Base-by-base conservation (phyloP, 345 rosid genomes). In the Gossypium longicalyx region DNA sequence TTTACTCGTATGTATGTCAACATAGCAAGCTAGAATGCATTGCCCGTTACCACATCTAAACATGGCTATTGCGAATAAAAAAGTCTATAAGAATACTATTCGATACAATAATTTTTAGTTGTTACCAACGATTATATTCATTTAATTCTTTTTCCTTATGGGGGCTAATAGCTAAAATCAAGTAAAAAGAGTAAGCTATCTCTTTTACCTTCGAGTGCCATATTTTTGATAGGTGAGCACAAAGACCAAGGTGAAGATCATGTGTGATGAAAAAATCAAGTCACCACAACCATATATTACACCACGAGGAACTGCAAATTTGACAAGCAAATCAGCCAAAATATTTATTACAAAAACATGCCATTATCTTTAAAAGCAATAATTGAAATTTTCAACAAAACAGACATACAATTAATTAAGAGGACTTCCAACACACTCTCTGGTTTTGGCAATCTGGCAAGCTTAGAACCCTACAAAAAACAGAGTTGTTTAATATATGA, bases 261-360 rank as follows among this genome's bases (percentile, higher is more conserved):
- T 96, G 82, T 96, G 98, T 10, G 98, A 96, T 71, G 99, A 96
- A 81, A 96, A 96, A 54, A 96, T 96, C 86, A 96, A 80, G 85
- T 96, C 99, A 77, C 99, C 99, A 74, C 99, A 96, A 25, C 99
- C 99, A 73, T 89, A 93, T 48, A 87, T 82, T 47, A 90, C 89
- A 29, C 99, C 99, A 48, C 86, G 89, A 71, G 98, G 95, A 90
- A 95, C 99, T 96, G 97, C 87, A 72, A 29, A 80, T 77, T 65
- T 69, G 58, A 9, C 73, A 80, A 76, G 72, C 66, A 83, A 68
- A 70, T 86, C n/a, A 81, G 72, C 60, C 74, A 59, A 76, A 47
- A 60, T 34, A 43, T 58, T 23, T 43, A 54, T 12, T 52, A 74
- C 2, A 66, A 22, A 22, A 20, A 7, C 12, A 54, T 8, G 16